Base-by-base conservation (phyloP, 805 yeast genomes). In the Candida yuanshanica region DNA sequence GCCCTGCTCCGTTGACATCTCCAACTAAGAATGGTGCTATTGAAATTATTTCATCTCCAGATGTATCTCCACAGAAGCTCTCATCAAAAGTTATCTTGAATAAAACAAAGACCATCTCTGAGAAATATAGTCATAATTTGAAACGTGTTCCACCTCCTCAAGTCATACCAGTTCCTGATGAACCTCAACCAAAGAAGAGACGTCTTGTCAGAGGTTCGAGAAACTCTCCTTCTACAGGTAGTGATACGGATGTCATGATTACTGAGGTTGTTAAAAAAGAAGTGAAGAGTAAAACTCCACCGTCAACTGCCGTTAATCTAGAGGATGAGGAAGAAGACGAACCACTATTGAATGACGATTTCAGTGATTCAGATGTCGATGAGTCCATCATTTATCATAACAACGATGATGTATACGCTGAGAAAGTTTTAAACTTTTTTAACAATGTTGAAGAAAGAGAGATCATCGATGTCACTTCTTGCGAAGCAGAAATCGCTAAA, bases 391-490 rank as follows among this genome's bases (percentile, higher is more conserved):
- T 31, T n/a, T 7, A 31, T 31, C 16, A 31, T 18, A 62, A 65
- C 17, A 29, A 51, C 0, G 61, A 59, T 14, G 52, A 53, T 27
- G 56, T 52, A 2, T 35, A 64, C 51, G 18, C 49, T 45, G 69
- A 69, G 13, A 79, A 86, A 44, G 76, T 88, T 20, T 64, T 90
- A 36, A 75, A 79, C 35, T 89, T 93, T 51, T 69, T 91, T 48
- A 93, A 93, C 61, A 74, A 77, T 11, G 91, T 95, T 1, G 75
- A 84, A 13, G 69, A 67, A 2, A 76, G 79, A 42, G 96, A 90
- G 57, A 66, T 93, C 35, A 75, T 83, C 10, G 98, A 91, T 63
- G 77, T 90, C 24, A 78, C 93, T 7, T 79, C 79, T 22, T 79
- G 88, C 37, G 68, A 78, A 1, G 80, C 85, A 10, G 75, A 71